Evolutionary conservation across 2,329 filamentous ascomycete species (phyloP), one percentile per base, ranked within the genome.

Genomic region (Monosporascus sp.): DNA sequence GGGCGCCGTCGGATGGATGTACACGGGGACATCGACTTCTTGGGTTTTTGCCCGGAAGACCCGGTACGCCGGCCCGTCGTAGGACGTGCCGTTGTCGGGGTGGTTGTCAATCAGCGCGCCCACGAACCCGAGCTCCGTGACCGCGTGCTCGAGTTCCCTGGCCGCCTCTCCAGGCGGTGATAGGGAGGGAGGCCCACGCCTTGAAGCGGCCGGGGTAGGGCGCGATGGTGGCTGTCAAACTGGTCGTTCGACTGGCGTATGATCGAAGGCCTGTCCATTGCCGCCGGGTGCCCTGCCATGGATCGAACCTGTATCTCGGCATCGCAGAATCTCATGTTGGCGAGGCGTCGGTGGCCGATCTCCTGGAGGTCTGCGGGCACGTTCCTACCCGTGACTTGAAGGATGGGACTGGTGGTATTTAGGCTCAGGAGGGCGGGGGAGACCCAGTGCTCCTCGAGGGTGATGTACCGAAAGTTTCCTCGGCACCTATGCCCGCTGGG

Each of bases 1-100:
- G 1, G 62, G 68, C 68, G 22, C 72, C 0, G 70, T 72, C 7
- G 78, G 77, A 54, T 81, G 78, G 24, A 81, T 68, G 58, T 81
- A 81, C 22, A 80, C 66, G 0, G 77, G 75, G 1, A 79, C 75
- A 52, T 78, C 73, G 0, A 81, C 68, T 20, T 73, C 68, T 49
- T 72, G 65, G 4, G 71, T 73, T 0, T 65, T 66, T 14, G 65
- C 63, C 53, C 67, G 69, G 3, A 69, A 59, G 2, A 59, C 51
- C 31, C 64, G 58, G 52, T 64, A 70, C 18, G 55, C 60, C 6
- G 58, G 55, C 8, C 61, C 58, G 37, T 69, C 67, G 44, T 68
- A 70, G 53, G 65, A 69, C 8, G 58, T 53, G 35, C 60, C 60
- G 25, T 65, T 59, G 1, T 53, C 58, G 3, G 60, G 51, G 24